Conservation (phyloP, 2,329 filamentous ascomycete species). For the Penicillium glabrum region DNA sequence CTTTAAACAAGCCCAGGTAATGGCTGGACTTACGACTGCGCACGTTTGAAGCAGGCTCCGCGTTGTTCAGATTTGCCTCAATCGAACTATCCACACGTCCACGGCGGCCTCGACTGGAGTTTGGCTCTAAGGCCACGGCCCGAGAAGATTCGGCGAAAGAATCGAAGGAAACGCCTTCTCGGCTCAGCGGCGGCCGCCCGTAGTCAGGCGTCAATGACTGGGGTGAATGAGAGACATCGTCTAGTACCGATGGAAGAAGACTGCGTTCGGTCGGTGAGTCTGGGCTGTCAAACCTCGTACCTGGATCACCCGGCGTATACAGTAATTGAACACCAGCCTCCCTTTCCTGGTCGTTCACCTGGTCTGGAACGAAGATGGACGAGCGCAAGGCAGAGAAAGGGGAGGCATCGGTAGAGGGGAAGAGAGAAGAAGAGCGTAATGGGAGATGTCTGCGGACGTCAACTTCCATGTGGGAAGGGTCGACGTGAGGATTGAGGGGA, state of each 20-base stretch:
- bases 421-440: slow-evolving; percentile 29
- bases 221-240: slow-evolving; percentile 25
- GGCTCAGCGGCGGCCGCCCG: slow-evolving; percentile 15
- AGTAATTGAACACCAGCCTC: slow-evolving; percentile 20
- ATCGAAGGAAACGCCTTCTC: slow-evolving; percentile 24
- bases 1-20: slow-evolving; percentile 64
- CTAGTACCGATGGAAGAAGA: slow-evolving; percentile 29
- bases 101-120: slow-evolving; percentile 44
- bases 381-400: slow-evolving; percentile 28
- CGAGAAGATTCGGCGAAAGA: slow-evolving; percentile 22
- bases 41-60: slow-evolving; percentile 54
- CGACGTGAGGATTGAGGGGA: slow-evolving; percentile 27
- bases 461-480: slow-evolving; percentile 39
- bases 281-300: slow-evolving; percentile 15
- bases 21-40: slow-evolving; percentile 67
- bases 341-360: slow-evolving; percentile 22
- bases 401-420: slow-evolving; percentile 23
- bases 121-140: slow-evolving; percentile 33
- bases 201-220: slow-evolving; percentile 24
- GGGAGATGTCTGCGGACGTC: slow-evolving; percentile 34
- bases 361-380: slow-evolving; percentile 26
- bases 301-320: slow-evolving; percentile 25
- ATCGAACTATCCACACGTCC: slow-evolving; percentile 61
- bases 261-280: slow-evolving; percentile 23
- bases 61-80: slow-evolving; percentile 61